Evolutionary conservation across 345 rosid species (phyloP), one percentile per base, ranked within the genome.

Genomic region (Eucalyptus cloeziana): DNA sequence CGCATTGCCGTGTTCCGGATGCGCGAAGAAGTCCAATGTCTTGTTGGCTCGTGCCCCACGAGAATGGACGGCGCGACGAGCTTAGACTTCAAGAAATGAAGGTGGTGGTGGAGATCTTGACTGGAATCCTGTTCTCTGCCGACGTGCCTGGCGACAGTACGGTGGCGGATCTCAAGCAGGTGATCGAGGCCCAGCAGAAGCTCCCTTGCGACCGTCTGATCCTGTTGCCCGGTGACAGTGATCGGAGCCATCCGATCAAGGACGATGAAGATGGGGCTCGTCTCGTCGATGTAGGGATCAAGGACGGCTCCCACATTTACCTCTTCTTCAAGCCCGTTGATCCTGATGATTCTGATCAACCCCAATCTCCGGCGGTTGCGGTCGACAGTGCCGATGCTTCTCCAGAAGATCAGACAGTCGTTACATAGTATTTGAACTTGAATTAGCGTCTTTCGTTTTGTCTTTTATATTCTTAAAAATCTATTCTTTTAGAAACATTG

Each of bases 81-180:
- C 83, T 40, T 76, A 10, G 83, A 21, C 83, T 31, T 31, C 15
- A 30, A 37, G 51, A 37, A 80, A 97, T 97, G 99, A 96, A 85
- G 90, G 86, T 97, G 90, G 95, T 44, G 79, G 95, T 96, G 91
- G 97, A 96, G 94, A 94, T 95, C 80, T 86, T 96, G 87, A 97
- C 98, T 25, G 99, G 98, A 24, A 88, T 64, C 50, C 91, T 94
- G 30, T 93, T 95, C 92, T 90, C 89, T 79, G 51, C 94, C 51
- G 86, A 96, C 58, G 92, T 97, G 62, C 92, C 33, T 12, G 89
- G 92, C 25, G 91, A 93, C 80, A 95, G 96, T 13, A 96, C 93
- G 4, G 91, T 96, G 19, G 92, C 60, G 22, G 96, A 95, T 51
- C 91, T 96, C 5, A 96, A 95, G 87, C 92, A 90, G 90, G 94